Conservation (phyloP, 2,329 filamentous ascomycete species). For the Helotiales sp. region DNA sequence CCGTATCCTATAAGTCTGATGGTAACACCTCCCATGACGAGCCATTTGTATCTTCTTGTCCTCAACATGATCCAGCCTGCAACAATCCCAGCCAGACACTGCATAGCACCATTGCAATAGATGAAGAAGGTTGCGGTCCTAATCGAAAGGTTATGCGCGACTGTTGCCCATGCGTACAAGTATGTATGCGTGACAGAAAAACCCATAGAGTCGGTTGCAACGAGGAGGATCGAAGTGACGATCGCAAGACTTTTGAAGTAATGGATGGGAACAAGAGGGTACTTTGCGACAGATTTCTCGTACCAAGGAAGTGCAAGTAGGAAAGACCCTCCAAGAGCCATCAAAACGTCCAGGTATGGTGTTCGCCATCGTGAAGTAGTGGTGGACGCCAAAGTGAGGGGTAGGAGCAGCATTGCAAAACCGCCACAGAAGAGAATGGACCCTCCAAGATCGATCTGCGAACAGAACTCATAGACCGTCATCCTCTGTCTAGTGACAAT, state of each 20-base stretch:
- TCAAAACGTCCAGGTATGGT: constrained; percentile 45
- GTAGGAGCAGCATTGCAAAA: constrained; percentile 48
- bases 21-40: constrained; percentile 41
- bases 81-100: constrained; percentile 43
- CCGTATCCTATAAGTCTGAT: constrained; percentile 50
- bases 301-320: constrained; percentile 48
- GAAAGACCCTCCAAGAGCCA: constrained; percentile 42
- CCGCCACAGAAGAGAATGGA: constrained; percentile 48
- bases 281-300: constrained; percentile 43
- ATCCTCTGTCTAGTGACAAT: constrained; percentile 36
- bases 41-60: constrained; percentile 47
- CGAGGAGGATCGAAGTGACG: constrained; percentile 41
- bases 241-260: constrained; percentile 48
- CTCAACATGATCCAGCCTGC: constrained; percentile 44
- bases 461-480: constrained; percentile 37
- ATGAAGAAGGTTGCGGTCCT: constrained; percentile 40
- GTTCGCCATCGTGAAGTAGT: constrained; percentile 37
- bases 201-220: constrained; percentile 43
- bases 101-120: constrained; percentile 40
- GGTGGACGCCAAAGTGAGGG: constrained; percentile 46
- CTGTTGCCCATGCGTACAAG: constrained; percentile 47
- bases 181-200: constrained; percentile 48
- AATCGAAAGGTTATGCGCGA: constrained; percentile 42
- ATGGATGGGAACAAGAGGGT: constrained; percentile 46
- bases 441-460: constrained; percentile 42